phyloP scores from a whole-genome alignment of 2,329 filamentous ascomycete genomes.

The Balansia obtecta region DNA sequence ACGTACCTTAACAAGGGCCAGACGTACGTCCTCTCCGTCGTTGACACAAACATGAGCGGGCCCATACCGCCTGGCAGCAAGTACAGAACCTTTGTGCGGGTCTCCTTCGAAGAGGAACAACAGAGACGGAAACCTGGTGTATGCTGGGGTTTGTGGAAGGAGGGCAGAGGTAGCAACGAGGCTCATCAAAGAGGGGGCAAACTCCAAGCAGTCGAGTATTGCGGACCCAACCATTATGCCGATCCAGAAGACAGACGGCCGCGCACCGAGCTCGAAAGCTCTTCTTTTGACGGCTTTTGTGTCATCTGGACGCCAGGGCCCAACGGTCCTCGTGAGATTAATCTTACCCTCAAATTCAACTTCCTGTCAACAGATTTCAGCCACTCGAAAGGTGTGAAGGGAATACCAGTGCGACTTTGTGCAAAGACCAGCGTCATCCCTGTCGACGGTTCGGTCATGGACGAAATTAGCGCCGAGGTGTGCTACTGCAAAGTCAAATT shows the following conservation, averaged over 20 bases:
- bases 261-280: constrained; percentile 56
- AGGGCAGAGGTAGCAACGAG: constrained; percentile 89
- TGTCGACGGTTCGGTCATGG: constrained; percentile 34
- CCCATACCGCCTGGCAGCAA: constrained; percentile 47
- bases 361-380: constrained; percentile 98
- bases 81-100: constrained; percentile 85
- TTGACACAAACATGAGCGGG: constrained; percentile 58
- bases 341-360: constrained; percentile 88
- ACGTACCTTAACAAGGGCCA: constrained; percentile 98
- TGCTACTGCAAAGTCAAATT: constrained; percentile 96
- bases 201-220: constrained; percentile 88
- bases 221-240: constrained; percentile 50
- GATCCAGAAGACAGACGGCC: constrained; percentile 55
- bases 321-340: constrained; percentile 61
- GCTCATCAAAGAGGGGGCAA: constrained; percentile 88
- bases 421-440: constrained; percentile 69
- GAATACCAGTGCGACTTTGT: constrained; percentile 86
- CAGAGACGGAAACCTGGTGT: constrained; percentile 71
- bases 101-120: constrained; percentile 94
- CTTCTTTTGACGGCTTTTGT: constrained; percentile 88
- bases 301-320: constrained; percentile 73
- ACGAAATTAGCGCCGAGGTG: constrained; percentile 50
- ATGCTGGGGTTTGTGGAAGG: constrained; percentile 89
- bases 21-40: constrained; percentile 75
- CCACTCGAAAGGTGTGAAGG: constrained; percentile 96